Conservation (phyloP, 805 yeast species). For the Schwanniomyces occidentalis region DNA sequence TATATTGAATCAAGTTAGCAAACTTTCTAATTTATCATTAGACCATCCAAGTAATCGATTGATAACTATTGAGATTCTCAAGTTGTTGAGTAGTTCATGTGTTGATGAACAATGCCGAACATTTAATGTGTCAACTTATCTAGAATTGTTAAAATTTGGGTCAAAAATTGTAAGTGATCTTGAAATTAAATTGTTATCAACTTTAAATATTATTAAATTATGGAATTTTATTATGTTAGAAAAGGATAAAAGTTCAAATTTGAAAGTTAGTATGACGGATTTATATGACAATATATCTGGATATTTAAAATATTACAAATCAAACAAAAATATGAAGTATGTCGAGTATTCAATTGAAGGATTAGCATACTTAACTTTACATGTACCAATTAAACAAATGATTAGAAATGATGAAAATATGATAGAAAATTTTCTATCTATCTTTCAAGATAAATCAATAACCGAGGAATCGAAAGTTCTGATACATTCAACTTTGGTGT, state of each 20-base stretch:
- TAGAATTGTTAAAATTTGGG: constrained; percentile 39
- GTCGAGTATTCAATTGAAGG: constrained; percentile 41
- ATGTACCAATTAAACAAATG: constrained; percentile 26
- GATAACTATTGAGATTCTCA: constrained; percentile 13
- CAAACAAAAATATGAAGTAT: constrained; percentile 5
- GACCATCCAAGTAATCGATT: constrained; percentile 7
- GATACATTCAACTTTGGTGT: constrained; percentile 21
- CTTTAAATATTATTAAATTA: constrained; percentile 52
- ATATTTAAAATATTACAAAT: constrained; percentile 9
- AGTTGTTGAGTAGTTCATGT: constrained; percentile 39
- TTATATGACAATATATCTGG: constrained; percentile 10
- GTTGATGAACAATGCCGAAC: constrained; percentile 51
- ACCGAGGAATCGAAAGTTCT: constrained; percentile 3
- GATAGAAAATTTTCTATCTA: constrained; percentile 20
- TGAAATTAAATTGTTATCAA: constrained; percentile 34
- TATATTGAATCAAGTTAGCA: constrained; percentile 14
- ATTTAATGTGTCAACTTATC: constrained; percentile 47
- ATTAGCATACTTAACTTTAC: constrained; percentile 49
- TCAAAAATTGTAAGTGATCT: constrained; percentile 14
- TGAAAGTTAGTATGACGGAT: constrained; percentile 8
- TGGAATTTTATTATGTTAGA: constrained; percentile 52
- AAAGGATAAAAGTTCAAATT: constrained; percentile 7
- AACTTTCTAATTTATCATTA: constrained; percentile 7
- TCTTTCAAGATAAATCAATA: constrained; percentile 4
- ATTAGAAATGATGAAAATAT: constrained; percentile 37